Evolutionary conservation across 2,329 filamentous ascomycete genomes (phyloP).

Genomic region (Colletotrichum lindemuthianum): DNA sequence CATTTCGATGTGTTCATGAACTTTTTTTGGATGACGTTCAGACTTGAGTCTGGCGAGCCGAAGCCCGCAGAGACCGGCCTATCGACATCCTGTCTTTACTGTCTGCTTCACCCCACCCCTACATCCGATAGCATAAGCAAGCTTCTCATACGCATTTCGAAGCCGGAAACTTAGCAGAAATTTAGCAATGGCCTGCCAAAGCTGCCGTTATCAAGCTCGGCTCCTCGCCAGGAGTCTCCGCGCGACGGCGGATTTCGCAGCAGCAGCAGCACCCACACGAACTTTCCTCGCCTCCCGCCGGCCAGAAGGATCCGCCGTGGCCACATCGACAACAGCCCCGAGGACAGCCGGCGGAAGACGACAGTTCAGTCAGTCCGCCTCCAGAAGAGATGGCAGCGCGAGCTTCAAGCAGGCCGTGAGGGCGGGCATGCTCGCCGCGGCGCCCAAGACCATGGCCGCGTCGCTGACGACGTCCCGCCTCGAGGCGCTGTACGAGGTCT

Average conservation of each 20-base stretch:
- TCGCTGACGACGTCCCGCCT: conserved; percentile 30
- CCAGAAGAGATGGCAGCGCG: conserved; percentile 36
- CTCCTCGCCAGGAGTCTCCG: conserved; percentile 46
- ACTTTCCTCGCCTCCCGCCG: conserved; percentile 17
- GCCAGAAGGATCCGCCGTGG: conserved; percentile 1
- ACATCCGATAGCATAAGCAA: too few species aligned
- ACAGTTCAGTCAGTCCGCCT: conserved; percentile 49
- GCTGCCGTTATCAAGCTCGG: conserved; percentile 57
- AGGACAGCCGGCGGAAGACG: conserved; percentile 40
- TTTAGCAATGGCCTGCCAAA: conserved; percentile 59
- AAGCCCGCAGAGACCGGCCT: background rate
- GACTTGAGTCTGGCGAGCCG: conserved; percentile 21
- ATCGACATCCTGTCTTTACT: too few species aligned
- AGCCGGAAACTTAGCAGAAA: background rate
- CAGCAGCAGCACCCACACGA: conserved; percentile 22
- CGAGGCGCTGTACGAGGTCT: conserved; percentile 80
- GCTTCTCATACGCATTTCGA: background rate
- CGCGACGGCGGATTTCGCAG: conserved; percentile 29
- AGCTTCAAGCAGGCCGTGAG: conserved; percentile 29
- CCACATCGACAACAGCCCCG: conserved; percentile 9
- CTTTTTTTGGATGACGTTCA: conserved; percentile 38
- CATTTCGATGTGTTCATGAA: conserved; percentile 37
- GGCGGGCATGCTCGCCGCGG: conserved; percentile 28
- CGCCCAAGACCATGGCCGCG: conserved; percentile 34
- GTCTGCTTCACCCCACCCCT: background rate